A percentile compares a stretch with the other conserved stretches of the same genome.
Evolutionary conservation across 2,329 filamentous ascomycete genomes (phyloP).

Genomic region (Colletotrichum tropicale): DNA sequence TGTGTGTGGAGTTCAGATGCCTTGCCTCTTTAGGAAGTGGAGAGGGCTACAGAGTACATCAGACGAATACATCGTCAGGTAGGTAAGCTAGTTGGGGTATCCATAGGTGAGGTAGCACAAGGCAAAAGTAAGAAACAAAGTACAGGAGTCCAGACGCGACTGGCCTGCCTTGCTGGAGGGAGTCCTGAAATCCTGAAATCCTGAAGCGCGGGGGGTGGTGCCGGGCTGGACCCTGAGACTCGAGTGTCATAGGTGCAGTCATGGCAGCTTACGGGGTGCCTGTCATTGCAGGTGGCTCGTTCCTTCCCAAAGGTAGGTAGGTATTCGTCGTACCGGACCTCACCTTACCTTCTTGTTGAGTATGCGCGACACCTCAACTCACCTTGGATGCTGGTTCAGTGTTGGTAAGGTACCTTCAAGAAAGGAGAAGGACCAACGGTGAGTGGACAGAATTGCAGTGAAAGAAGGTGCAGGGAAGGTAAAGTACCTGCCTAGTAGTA

Average conservation of each 20-base stretch:
- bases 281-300: background rate
- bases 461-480: too few relatives aligned
- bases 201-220: background rate
- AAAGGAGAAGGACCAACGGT: too few relatives aligned
- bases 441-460: too few relatives aligned
- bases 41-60: background rate
- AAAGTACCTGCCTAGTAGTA: background rate
- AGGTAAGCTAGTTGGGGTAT: background rate
- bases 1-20: background rate
- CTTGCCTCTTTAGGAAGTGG: background rate
- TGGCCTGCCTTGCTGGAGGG: background rate
- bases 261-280: background rate
- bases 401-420: too few relatives aligned
- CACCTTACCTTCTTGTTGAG: too few relatives aligned
- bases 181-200: background rate
- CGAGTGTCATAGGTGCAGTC: background rate
- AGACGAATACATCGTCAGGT: background rate
- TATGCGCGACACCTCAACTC: too few relatives aligned
- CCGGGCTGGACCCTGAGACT: background rate
- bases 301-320: background rate
- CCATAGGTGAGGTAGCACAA: background rate
- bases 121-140: background rate
- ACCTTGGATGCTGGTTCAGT: too few relatives aligned
- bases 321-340: background rate
- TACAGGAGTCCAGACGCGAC: background rate